Percentiles rank a stretch among this genome's conserved stretches.
phyloP scores from a whole-genome alignment of 441 rosid species.

The Erysimum pusillum region DNA sequence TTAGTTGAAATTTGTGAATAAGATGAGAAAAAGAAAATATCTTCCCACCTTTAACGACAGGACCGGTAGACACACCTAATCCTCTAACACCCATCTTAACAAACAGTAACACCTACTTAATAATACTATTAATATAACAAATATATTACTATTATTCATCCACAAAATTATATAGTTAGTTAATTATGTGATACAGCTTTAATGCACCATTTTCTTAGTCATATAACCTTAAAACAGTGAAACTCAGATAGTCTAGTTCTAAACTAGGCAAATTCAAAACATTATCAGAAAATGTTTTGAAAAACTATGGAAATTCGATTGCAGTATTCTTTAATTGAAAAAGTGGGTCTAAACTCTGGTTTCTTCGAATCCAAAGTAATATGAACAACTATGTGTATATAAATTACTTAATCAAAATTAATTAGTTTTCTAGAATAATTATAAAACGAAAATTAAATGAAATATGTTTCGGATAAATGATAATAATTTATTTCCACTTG shows the following conservation, averaged over 20 bases:
- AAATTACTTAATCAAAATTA: not conserved
- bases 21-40: slow-evolving; percentile 26
- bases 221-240: too few relatives aligned
- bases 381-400: too few relatives aligned
- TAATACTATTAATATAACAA: slow-evolving; percentile 32
- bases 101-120: slow-evolving; percentile 40
- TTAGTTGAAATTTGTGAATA: slow-evolving; percentile 25
- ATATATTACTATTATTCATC: slow-evolving; percentile 13
- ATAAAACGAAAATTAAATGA: not conserved
- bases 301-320: too few relatives aligned
- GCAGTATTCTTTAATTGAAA: too few relatives aligned
- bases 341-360: too few relatives aligned
- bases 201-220: slow-evolving; percentile 26
- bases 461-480: not conserved
- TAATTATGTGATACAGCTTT: slow-evolving; percentile 20
- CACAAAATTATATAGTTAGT: not conserved
- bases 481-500: not conserved
- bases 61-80: slow-evolving; percentile 51
- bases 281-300: too few relatives aligned
- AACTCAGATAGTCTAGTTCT: too few relatives aligned
- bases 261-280: too few relatives aligned
- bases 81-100: slow-evolving; percentile 40
- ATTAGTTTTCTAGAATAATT: not conserved
- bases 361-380: too few relatives aligned
- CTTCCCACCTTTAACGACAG: slow-evolving; percentile 40